Evolutionary conservation across 108 stramenopile species (phyloP).

Genomic region (Pinguiococcus pyrenoidosus): DNA sequence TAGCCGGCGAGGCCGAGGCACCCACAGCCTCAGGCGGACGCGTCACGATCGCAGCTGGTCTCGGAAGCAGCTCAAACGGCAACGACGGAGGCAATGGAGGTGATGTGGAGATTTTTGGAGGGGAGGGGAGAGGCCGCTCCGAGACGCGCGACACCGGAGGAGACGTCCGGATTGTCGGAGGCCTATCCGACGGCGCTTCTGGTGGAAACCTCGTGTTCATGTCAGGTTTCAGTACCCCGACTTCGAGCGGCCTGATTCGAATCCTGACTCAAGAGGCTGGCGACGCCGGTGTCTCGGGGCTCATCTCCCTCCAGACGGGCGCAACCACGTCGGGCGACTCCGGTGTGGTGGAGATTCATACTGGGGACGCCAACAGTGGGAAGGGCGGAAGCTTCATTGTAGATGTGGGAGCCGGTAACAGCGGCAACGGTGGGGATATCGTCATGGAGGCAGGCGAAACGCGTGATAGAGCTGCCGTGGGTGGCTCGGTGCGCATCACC

Average conservation of each 20-base stretch:
- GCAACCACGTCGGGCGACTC: conserved; percentile 8
- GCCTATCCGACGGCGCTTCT: conserved; percentile 1
- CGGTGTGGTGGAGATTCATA: neutral
- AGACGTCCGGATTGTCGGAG: conserved; percentile 14
- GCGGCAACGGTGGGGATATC: conserved; percentile 13
- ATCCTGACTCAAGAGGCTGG: conserved; percentile 31
- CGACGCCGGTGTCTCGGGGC: conserved; percentile 18
- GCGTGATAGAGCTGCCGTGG: too few species aligned
- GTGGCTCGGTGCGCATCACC: too few species aligned
- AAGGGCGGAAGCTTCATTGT: conserved; percentile 11
- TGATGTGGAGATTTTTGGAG: conserved; percentile 13
- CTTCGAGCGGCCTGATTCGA: conserved; percentile 16
- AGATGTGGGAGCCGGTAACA: conserved; percentile 1
- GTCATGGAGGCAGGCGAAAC: conserved; percentile 9
- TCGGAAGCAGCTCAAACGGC: conserved; percentile 16
- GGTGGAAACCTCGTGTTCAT: conserved; percentile 14
- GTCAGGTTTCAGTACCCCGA: conserved; percentile 1
- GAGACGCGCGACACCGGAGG: conserved; percentile 12
- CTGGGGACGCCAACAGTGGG: conserved; percentile 3
- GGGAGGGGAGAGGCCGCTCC: conserved; percentile 9
- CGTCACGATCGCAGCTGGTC: conserved; percentile 34
- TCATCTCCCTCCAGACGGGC: conserved; percentile 28
- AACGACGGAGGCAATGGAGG: conserved; percentile 25
- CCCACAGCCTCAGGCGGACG: conserved; percentile 11
- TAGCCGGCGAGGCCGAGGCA: conserved; percentile 22